A percentile compares a stretch with the other conserved stretches of the same genome.
Evolutionary conservation across 1,284 basidiomycete genomes (phyloP).

Genomic region (Leccinum pseudoinsigne): DNA sequence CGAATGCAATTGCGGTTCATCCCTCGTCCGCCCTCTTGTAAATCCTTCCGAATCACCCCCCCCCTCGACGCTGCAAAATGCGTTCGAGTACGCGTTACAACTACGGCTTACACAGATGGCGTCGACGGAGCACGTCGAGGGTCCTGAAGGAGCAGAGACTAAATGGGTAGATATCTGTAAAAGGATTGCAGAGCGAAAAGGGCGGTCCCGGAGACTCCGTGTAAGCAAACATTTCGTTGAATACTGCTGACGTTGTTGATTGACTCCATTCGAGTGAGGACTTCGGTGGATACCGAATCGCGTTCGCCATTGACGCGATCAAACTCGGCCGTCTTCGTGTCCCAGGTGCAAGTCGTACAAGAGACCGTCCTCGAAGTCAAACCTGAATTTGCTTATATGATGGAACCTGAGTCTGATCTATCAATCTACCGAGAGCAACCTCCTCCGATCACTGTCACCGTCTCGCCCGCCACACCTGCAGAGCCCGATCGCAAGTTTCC

Average conservation of each 20-base stretch:
- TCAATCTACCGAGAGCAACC: constrained; percentile 1
- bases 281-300: constrained; percentile 31
- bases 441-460: constrained; percentile 41
- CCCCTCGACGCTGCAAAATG: constrained; percentile 53
- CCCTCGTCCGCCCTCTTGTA: constrained; percentile 49
- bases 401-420: constrained; percentile 9
- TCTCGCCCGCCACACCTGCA: constrained; percentile 49
- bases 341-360: constrained; percentile 7
- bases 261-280: constrained; percentile 24
- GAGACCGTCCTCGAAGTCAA: constrained; percentile 19
- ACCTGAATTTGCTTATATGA: constrained; percentile 1
- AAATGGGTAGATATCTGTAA: constrained; percentile 87
- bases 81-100: constrained; percentile 81
- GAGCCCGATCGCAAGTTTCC: constrained; percentile 29
- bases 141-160: constrained; percentile 80
- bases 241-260: neutral
- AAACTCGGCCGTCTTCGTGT: constrained; percentile 18
- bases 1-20: constrained; percentile 42
- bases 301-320: constrained; percentile 29
- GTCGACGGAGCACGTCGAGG: constrained; percentile 83
- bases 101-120: constrained; percentile 87
- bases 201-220: constrained; percentile 24
- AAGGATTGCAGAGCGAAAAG: constrained; percentile 75
- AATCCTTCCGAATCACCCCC: constrained; percentile 57
- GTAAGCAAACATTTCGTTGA: constrained; percentile 18